These are phyloP conservation scores for Solanum clarkiae DNA, from an alignment of 257 asterid species.

Conservation along the genomic window DNA sequence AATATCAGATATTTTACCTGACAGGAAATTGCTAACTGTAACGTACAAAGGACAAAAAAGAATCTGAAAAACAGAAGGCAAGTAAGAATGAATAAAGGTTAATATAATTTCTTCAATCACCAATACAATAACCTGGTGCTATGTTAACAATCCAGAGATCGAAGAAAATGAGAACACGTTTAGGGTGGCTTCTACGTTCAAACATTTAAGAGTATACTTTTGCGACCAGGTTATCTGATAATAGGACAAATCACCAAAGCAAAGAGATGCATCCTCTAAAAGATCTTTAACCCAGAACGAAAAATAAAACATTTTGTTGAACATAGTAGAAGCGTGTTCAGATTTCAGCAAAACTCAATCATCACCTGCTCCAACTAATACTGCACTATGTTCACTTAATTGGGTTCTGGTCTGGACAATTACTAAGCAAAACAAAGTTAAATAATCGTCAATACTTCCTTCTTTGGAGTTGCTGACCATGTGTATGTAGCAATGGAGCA, in stretches of 20 bases:
- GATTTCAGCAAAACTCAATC: background rate
- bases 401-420: background rate
- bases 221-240: background rate
- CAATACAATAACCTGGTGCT: background rate
- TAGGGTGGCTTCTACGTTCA: background rate
- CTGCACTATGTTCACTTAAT: background rate
- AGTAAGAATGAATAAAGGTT: background rate
- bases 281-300: background rate
- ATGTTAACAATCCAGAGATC: background rate
- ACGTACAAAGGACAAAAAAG: background rate
- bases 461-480: background rate
- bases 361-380: background rate
- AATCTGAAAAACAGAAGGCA: background rate
- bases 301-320: background rate
- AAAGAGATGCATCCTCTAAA: background rate
- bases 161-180: background rate
- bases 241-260: background rate
- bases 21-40: background rate
- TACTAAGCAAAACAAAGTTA: background rate
- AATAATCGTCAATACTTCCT: background rate
- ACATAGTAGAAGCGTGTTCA: background rate
- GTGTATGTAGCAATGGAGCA: background rate
- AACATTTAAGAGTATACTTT: background rate
- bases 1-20: background rate
- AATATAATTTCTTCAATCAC: background rate